Evolutionary conservation across 2,329 filamentous ascomycete species (phyloP), one percentile per base, ranked within the genome.

Genomic region (Colletotrichum noveboracense): DNA sequence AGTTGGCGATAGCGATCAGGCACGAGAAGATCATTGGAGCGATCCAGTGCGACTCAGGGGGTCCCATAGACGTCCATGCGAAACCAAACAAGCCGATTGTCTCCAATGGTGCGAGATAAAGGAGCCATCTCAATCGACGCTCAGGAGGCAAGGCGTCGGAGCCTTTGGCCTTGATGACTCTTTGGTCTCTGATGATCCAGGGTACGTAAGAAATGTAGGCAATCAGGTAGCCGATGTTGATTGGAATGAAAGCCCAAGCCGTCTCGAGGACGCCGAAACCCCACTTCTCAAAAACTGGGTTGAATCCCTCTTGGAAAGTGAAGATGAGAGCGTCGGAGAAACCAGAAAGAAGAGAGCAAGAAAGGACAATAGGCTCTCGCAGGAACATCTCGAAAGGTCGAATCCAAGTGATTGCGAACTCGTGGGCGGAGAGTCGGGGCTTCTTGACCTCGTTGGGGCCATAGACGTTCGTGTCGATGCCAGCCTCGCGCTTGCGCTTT

Each of bases 301-400:
- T 83, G 76, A 93, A 93, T 0, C 89, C 91, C 79, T 93, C 90
- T 52, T 93, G 88, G 81, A 93, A 93, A 84, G 91, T 92, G 84
- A 93, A 93, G 80, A 93, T 92, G 58, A 93, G 85, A 1, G 91
- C 91, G 76, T 93, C 92, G 73, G 88, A 90, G 85, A 93, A 93
- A 32, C 92, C 92, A 68, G 88, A 91, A 32, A 93, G 86, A 6
- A 93, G 84, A 12, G 91, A 93, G 4, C 93, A 84, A 60, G 85
- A 89, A 58, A 90, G 84, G 10, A 93, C 92, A 76, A 94, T 94
- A 1, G 92, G 92, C 80, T 94, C 92, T 2, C 88, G 91, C 32
- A 91, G 77, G 80, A 93, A 92, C 89, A 93, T 92, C 78, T 87
- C 86, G 82, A 93, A 93, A 0, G 92, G 91, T 3, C 91, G 89